These are phyloP conservation scores for Perkinsus marinus DNA, from an alignment of 169 alveolate species.

Conservation along the genomic window DNA sequence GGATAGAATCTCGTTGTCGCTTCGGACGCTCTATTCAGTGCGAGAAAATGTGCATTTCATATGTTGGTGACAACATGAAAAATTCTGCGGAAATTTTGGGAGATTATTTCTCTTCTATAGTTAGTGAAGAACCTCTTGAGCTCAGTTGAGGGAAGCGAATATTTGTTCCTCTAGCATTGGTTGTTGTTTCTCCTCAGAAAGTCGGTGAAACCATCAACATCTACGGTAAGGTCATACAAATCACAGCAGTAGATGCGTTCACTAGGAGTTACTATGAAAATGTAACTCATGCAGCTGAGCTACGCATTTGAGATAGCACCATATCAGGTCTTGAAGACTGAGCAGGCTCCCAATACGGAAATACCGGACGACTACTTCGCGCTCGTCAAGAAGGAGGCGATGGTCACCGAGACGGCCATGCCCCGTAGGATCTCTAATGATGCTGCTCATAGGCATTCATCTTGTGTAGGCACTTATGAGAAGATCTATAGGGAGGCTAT, in stretches of 20 bases:
- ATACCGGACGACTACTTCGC: not conserved
- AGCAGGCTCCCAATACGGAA: not conserved
- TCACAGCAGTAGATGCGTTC: constrained; percentile 43
- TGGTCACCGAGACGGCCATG: not conserved
- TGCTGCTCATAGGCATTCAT: not conserved
- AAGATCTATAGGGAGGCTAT: not conserved
- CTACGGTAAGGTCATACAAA: constrained; percentile 38
- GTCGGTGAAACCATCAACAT: constrained; percentile 43
- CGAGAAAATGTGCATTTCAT: too few relatives aligned
- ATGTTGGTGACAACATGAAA: too few relatives aligned
- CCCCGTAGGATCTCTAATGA: not conserved
- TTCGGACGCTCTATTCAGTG: constrained; percentile 14
- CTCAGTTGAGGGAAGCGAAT: too few relatives aligned
- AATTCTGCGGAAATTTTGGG: too few relatives aligned
- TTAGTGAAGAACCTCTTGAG: too few relatives aligned
- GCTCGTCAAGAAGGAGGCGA: not conserved
- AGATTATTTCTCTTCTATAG: too few relatives aligned
- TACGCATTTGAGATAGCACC: not conserved
- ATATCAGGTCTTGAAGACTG: not conserved
- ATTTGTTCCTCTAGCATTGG: too few relatives aligned
- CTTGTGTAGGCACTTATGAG: not conserved
- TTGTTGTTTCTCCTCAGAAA: constrained; percentile 26
- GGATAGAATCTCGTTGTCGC: not conserved
- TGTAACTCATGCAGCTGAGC: not conserved
- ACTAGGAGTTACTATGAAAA: constrained; percentile 31